Evolutionary conservation across 768 basidiomycete species (phyloP), one percentile per base, ranked within the genome.

Genomic region (Xerocomellus chrysenteron): DNA sequence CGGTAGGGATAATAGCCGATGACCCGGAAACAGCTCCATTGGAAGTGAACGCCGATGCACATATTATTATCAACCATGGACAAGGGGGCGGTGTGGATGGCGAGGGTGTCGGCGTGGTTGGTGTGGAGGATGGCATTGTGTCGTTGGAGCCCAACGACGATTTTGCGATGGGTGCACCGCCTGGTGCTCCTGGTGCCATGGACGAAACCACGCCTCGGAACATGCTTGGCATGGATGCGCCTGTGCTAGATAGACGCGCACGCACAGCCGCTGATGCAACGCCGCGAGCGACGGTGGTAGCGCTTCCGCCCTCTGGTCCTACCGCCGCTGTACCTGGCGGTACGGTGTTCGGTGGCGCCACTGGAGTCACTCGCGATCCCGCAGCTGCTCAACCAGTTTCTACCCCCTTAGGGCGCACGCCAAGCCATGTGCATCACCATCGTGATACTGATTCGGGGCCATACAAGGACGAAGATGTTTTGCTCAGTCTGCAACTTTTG

Each of bases 381-480:
- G 10, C 10, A 1, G 41, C 47, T n/a, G 37, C 47, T 12, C 58
- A 55, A 37, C 47, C 62, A 9, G 24, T 61, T 41, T 60, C 70
- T 2, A 59, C 58, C 12, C 33, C 57, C 4, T 28, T 67, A 1
- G 63, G 68, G 21, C 70, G 62, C 47, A 50, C 55, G 10, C 55
- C 70, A 1, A 68, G 58, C 40, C 79, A 78, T 47, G 65, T 68
- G 37, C 74, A 77, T 52, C 75, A 78, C 45, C 68, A 74, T 21
- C 76, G 76, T 45, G 74, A 77, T 26, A 11, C 55, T 1, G 79
- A 80, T 24, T 65, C 73, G 0, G 88, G 89, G 0, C 90, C 89
- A 0, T 97, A 95, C 73, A 83, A 92, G 28, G 94, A 98, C 68
- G 96, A 99, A 65, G 95, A 97, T 59, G 92, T 98, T 0, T 77